A percentile compares a stretch with the other conserved stretches of the same genome.
These are phyloP conservation scores for Straminergon stramineum DNA, from an alignment of 225 moss, liverwort and hornwort genomes.

Conservation along the genomic window DNA sequence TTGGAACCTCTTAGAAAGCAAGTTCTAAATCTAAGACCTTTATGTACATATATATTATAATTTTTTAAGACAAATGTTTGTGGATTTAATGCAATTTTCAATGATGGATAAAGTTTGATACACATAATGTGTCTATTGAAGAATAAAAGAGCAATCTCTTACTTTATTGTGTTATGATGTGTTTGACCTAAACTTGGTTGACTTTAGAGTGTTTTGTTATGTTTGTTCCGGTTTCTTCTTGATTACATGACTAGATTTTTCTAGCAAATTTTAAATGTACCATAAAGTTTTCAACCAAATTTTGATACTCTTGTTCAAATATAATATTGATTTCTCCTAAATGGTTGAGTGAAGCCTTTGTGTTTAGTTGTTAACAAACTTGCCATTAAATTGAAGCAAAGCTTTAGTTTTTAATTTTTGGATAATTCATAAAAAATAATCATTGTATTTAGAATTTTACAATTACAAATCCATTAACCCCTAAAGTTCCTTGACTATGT, in stretches of 20 bases:
- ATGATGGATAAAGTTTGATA: neutral
- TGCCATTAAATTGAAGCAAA: no score
- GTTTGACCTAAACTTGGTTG: neutral
- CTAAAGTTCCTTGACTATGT: no score
- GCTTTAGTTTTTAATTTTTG: neutral
- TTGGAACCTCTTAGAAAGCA: neutral
- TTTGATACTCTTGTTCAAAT: neutral
- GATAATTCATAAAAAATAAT: neutral
- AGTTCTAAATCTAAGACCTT: neutral
- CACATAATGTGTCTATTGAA: neutral
- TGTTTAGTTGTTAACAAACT: no score
- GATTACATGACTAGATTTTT: neutral
- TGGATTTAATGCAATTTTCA: neutral
- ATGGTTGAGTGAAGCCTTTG: accelerated
- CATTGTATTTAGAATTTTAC: neutral
- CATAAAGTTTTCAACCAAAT: accelerated
- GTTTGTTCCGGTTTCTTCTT: no score
- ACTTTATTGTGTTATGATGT: accelerated
- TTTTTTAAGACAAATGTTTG: neutral
- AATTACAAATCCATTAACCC: neutral
- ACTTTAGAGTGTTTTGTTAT: neutral
- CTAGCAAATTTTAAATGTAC: neutral
- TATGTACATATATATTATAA: neutral
- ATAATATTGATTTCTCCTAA: accelerated
- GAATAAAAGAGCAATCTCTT: accelerated